These are phyloP conservation scores for Eucommia ulmoides DNA, from an alignment of 257 asterid genomes.

Conservation along the genomic window DNA sequence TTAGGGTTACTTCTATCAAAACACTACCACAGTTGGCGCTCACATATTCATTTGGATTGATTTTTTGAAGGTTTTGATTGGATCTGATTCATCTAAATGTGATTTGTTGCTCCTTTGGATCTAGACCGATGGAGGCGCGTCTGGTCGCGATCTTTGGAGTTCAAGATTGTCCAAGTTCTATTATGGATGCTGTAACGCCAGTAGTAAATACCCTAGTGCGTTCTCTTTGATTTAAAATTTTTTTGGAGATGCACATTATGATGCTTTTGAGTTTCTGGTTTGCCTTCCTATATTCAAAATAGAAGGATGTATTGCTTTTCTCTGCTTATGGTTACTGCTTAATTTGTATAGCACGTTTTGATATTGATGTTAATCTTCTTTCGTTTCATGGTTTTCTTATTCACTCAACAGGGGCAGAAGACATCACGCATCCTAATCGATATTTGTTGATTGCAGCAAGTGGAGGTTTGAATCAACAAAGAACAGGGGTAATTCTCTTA, in stretches of 20 bases:
- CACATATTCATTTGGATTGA: neutral
- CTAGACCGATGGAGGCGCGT: constrained; percentile 43
- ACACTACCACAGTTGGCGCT: neutral
- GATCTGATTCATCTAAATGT: constrained; percentile 28
- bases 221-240: constrained; percentile 2
- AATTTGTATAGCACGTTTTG: neutral
- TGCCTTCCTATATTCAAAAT: neutral
- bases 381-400: constrained; percentile 7
- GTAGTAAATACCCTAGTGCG: constrained; percentile 60
- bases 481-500: constrained; percentile 74
- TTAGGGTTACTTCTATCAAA: constrained; percentile 29
- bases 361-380: neutral
- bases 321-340: neutral
- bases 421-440: constrained; percentile 43
- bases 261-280: neutral
- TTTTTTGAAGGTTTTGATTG: constrained; percentile 15
- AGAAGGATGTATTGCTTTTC: neutral
- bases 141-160: constrained; percentile 70
- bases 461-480: constrained; percentile 98
- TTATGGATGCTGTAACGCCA: constrained; percentile 72
- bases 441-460: constrained; percentile 85
- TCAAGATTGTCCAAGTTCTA: constrained; percentile 50
- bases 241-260: neutral
- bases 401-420: constrained; percentile 48
- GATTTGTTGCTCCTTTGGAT: constrained; percentile 31